Conservation (phyloP, 441 rosid species). For the Macaranga tanarius region DNA sequence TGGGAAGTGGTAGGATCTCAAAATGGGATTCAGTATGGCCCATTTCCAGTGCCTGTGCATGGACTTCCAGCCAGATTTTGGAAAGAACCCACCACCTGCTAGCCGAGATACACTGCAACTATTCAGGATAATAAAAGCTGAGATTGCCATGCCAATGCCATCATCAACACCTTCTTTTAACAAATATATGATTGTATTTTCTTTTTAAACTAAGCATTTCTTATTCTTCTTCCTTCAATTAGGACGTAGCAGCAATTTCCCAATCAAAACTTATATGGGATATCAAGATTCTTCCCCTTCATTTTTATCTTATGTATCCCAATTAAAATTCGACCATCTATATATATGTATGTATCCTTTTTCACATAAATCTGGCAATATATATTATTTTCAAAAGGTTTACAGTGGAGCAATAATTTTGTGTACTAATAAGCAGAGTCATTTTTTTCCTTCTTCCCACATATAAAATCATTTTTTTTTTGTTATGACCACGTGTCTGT, state of each 20-base stretch:
- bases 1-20: conserved; percentile 67
- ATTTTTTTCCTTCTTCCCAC: not conserved
- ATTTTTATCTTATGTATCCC: conserved; percentile 6
- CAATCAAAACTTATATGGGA: conserved; percentile 8
- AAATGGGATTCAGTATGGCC: conserved; percentile 60
- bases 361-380: not conserved
- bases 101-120: not conserved
- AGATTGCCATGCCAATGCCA: conserved; percentile 6
- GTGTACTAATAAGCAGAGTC: too few relatives aligned
- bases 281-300: not conserved
- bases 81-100: conserved; percentile 36
- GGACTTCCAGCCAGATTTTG: conserved; percentile 76
- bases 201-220: not conserved
- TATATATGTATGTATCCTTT: not conserved
- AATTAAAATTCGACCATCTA: not conserved
- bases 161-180: not conserved
- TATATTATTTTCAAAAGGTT: not conserved
- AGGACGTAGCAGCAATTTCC: conserved; percentile 18
- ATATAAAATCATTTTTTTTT: not conserved
- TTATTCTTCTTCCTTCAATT: not conserved
- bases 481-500: conserved; percentile 15
- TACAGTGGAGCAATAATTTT: too few relatives aligned
- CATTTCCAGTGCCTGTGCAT: conserved; percentile 71
- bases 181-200: not conserved
- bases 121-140: conserved; percentile 12